phyloP scores from a whole-genome alignment of 2,329 filamentous ascomycete species.

The Colletotrichum orchidophilum region DNA sequence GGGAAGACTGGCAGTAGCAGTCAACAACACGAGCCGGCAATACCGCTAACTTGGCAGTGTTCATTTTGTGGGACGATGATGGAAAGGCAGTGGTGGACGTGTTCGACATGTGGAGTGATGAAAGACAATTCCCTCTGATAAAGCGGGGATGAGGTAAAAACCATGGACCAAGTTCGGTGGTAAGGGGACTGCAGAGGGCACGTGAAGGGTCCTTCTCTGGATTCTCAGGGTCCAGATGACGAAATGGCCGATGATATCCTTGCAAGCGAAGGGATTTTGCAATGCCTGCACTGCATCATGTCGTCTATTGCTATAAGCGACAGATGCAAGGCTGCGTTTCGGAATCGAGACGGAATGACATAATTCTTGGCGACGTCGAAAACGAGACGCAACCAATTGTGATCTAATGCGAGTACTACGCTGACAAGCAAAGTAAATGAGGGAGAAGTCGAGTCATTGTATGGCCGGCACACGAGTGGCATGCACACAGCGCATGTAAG shows the following conservation, averaged over 20 bases:
- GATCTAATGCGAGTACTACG: not conserved
- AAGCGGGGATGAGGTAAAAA: constrained; percentile 23
- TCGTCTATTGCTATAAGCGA: not conserved
- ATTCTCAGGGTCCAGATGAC: constrained; percentile 31
- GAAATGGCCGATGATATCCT: constrained; percentile 26
- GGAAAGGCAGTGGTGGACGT: constrained; percentile 67
- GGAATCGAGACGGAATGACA: constrained; percentile 19
- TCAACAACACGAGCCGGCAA: constrained; percentile 34
- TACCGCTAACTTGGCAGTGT: constrained; percentile 58
- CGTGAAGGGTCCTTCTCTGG: constrained; percentile 11
- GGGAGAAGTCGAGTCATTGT: constrained; percentile 19
- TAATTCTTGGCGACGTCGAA: not conserved
- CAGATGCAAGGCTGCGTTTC: not conserved
- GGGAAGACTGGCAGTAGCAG: constrained; percentile 14
- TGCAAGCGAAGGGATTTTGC: not conserved
- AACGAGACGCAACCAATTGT: not conserved
- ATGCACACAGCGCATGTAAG: constrained; percentile 17
- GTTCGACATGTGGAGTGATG: constrained; percentile 62
- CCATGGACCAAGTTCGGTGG: not conserved
- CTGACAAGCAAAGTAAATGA: not conserved
- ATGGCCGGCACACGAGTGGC: not conserved
- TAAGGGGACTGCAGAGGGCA: not conserved
- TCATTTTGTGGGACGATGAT: constrained; percentile 60
- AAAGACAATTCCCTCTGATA: constrained; percentile 56
- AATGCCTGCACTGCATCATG: not conserved